Base-by-base conservation (phyloP, 2,329 filamentous ascomycete genomes). In the Botrytis sinoallii region DNA sequence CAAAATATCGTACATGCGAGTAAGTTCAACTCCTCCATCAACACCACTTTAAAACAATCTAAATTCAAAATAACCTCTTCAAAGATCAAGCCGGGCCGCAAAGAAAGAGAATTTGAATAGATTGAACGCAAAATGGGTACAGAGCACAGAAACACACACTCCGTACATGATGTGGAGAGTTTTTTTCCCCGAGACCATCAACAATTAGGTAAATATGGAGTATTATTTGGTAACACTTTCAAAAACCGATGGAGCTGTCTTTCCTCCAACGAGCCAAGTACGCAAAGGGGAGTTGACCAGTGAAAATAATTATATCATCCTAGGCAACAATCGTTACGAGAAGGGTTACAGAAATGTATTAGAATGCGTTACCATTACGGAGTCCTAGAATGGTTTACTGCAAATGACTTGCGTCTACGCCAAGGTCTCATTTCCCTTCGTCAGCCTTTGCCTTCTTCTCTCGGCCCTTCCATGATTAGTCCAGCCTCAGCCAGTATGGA, bases 191-290 rank as follows among this genome's bases (percentile, higher is more conserved):
- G 42, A 65, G 44, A 46, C 18, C 40, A 65, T 46, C n/a, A 25
- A 46, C 29, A 46, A 32, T 44, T 25, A 48, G 25, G 52, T 55
- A 55, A 55, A 48, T 48, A 66, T 48, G 29, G 64, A 66, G 64
- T 35, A 66, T 25, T 48, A 48, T 48, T 66, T 66, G 20, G 20
- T 66, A 66, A 66, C 42, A 66, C 64, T 9, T 48, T 66, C 44
- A 14, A 1, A 25, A 7, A 55, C 16, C 16, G 20, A 66, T 35
- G 42, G 64, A 38, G 64, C 42, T 35, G 42, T 52, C n/a, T 35
- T 66, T 48, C 63, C 63, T 14, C 63, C 63, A 66, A 66, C 38
- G 32, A 35, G 44, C 22, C 18, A 48, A 48, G 25, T 48, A 3
- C 52, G 25, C 4, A 16, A 22, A 48, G 16, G 9, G 64, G 22